Percentiles rank a stretch among this genome's conserved stretches.
Evolutionary conservation across 148 eudicot genomes (phyloP).

Genomic region (Camellia japonica): DNA sequence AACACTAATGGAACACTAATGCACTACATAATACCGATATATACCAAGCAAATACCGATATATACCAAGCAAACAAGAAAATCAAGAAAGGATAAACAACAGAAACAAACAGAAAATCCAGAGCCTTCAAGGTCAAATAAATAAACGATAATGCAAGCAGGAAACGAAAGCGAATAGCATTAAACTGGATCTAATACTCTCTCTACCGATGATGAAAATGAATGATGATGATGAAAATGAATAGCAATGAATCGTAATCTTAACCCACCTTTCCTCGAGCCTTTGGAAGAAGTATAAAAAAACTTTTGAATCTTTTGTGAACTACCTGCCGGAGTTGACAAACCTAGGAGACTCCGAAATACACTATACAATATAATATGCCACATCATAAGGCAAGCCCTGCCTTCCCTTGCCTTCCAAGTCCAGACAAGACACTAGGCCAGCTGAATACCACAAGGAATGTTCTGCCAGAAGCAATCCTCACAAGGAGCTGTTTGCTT

Average conservation of each 20-base stretch:
- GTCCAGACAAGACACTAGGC: not conserved
- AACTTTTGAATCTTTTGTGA: not conserved
- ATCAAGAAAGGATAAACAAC: not conserved
- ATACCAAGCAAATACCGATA: not conserved
- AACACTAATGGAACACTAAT: not conserved
- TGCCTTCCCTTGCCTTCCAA: not conserved
- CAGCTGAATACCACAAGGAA: slow-evolving; percentile 7
- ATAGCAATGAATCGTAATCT: slow-evolving; percentile 1
- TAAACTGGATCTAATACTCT: slow-evolving; percentile 14
- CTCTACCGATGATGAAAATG: not conserved
- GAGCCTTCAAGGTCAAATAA: slow-evolving; percentile 1
- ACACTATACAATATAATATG: slow-evolving; percentile 29
- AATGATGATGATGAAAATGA: not conserved
- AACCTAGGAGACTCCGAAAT: slow-evolving; percentile 8
- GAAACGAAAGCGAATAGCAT: slow-evolving; percentile 12
- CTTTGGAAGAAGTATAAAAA: not conserved
- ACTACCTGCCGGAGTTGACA: slow-evolving; percentile 3
- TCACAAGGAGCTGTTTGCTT: not conserved
- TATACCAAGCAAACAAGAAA: not conserved
- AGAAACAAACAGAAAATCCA: not conserved
- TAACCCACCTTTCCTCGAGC: slow-evolving; percentile 7
- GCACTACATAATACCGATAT: not conserved
- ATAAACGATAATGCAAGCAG: slow-evolving; percentile 16
- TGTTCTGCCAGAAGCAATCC: not conserved
- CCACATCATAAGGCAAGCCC: slow-evolving; percentile 4